A percentile compares a stretch with the other conserved stretches of the same genome.
Conservation (phyloP, 371 early-diverging fungal genomes). For the Mucor racemosus region DNA sequence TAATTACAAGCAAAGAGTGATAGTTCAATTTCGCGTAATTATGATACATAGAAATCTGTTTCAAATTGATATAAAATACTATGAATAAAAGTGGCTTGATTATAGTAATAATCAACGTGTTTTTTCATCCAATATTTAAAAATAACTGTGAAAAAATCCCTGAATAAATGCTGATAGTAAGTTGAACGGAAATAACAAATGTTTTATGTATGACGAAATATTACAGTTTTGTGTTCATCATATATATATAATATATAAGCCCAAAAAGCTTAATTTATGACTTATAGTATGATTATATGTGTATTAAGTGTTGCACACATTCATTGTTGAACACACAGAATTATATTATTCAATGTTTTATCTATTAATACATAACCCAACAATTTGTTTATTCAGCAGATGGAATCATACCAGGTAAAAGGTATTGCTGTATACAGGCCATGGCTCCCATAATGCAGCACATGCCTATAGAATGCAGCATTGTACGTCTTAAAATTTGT, state of each 20-base stretch:
- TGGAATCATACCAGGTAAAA: conserved; percentile 24
- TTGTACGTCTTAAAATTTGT: conserved; percentile 32
- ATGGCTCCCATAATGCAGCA: conserved; percentile 39
- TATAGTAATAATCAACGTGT: neutral
- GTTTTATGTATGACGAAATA: conserved; percentile 1
- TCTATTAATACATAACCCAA: neutral
- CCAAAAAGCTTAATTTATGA: conserved; percentile 2
- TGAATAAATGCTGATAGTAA: neutral
- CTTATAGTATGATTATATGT: neutral
- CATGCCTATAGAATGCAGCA: conserved; percentile 42
- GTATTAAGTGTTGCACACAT: neutral
- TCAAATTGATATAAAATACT: neutral
- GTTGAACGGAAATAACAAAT: neutral
- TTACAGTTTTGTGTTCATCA: neutral
- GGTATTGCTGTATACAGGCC: conserved; percentile 38
- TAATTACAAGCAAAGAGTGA: neutral
- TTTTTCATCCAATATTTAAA: neutral
- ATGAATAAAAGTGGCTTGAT: neutral
- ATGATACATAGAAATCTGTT: neutral
- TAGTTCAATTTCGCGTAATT: neutral
- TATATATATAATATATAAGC: neutral
- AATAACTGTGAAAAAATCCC: neutral
- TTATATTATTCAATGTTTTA: neutral
- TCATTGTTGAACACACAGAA: neutral
- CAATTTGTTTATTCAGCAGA: neutral